Evolutionary conservation across 2,329 filamentous ascomycete species (phyloP), one percentile per base, ranked within the genome.

Genomic region (Colletotrichum limetticola): DNA sequence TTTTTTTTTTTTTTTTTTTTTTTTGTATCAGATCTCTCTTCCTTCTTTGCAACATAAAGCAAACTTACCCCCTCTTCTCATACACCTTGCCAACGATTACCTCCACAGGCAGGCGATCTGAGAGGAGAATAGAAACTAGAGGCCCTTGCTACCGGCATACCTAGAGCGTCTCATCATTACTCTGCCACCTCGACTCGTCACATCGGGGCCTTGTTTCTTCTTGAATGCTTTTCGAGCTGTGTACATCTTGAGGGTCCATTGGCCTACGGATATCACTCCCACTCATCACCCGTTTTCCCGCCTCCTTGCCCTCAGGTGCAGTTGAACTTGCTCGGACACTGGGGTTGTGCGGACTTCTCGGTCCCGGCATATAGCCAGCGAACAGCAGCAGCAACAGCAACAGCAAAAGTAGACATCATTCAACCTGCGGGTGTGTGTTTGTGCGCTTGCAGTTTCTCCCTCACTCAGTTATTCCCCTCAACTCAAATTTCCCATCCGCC

Each of bases 161-260:
- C 42, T 52, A 35, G 52, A 59, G 32, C 69, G 53, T 69, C 65
- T 72, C 69, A 49, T 59, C 66, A n/a, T 71, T 62, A 14, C 42
- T 52, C 37, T 22, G 59, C 53, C 30, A 9, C 30, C 55, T 72
- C 70, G 70, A 72, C 70, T 46, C 8, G 66, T 72, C 70, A 70
- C 70, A 70, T 72, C n/a, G 57, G 35, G 61, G 60, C 70, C 59
- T 72, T 72, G 70, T 66, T 72, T 72, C 70, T 72, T 72, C 14
- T 60, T 61, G 66, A 60, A 46, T 65, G 58, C 66, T 58, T 65
- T 35, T 32, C 19, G 19, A 30, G 46, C 57, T 42, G 42, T 69
- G 26, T 55, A 28, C 53, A 26, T 64, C 53, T 64, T 59, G 66
- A 9, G 59, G 59, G 12, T 59, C 59, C 37, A 46, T 72, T 49